Base-by-base conservation (phyloP, 352 stramenopile species). In the Lagenidium sp. region DNA sequence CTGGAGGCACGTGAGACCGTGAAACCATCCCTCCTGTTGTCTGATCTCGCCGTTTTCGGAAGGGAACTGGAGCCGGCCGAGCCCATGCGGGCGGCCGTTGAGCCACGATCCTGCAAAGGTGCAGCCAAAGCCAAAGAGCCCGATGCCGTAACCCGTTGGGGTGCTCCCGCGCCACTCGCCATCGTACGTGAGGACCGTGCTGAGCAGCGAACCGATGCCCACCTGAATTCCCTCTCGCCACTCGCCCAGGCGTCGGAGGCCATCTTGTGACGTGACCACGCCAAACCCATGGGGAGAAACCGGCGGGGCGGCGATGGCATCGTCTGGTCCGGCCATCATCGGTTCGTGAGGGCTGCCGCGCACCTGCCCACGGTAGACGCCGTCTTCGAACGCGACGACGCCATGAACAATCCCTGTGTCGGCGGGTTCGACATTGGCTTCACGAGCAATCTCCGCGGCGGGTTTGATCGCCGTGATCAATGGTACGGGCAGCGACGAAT, bases 41-140 rank as follows among this genome's bases (percentile, higher is more conserved):
- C 37, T 6, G 18, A 45, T 7, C 4, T 29, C 11, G 16, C 30
- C 4, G 21, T 30, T 30, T 20, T 47, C 47, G 13, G 46, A 36
- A 32, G 28, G 28, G 12, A 21, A 44, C 31, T 65, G 61, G 4
- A 78, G 38, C 0, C 49, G 41, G 15, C 66, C 68, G 16, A 80
- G 65, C 19, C 65, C 68, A 1, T 47, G 63, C 11, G 72, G 66
- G 12, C 51, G 36, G 6, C 60, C 47, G 12, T 43, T 36, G 12
- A 44, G 28, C 68, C 66, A 85, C 16, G 45, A 50, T 1, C 68
- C 72, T 23, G 42, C 38, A 36, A 82, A 82, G 6, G 60, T 62
- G 6, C 39, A 41, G 5, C 66, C 66, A 40, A 76, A 63, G 0
- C 53, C 53, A 34, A 74, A 82, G 6, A 57, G 46, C 13, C 66